Percentiles rank a stretch among this genome's conserved stretches.
phyloP scores from a whole-genome alignment of 75 land plant genomes.

The Adiantum capillusveneris region DNA sequence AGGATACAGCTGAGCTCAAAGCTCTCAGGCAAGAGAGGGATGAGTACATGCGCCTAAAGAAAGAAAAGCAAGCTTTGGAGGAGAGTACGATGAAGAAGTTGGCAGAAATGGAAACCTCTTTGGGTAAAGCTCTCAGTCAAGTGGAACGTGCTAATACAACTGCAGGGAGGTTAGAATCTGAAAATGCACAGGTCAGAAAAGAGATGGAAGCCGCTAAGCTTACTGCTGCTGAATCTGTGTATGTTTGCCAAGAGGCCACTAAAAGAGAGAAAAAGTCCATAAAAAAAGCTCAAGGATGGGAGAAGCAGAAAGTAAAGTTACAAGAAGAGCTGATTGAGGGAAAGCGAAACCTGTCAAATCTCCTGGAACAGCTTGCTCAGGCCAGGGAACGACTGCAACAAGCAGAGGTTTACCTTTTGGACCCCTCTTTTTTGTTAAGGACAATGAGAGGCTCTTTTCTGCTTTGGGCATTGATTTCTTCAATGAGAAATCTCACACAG shows the following conservation, averaged over 20 bases:
- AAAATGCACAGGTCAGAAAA: constrained; percentile 54
- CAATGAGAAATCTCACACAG: background rate
- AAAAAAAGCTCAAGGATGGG: constrained; percentile 75
- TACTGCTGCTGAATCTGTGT: constrained; percentile 66
- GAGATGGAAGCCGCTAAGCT: constrained; percentile 82
- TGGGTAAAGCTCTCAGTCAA: constrained; percentile 74
- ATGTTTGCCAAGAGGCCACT: constrained; percentile 54
- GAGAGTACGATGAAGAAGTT: constrained; percentile 85
- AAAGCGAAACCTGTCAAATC: constrained; percentile 38
- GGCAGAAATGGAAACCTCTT: constrained; percentile 75
- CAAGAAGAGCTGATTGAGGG: constrained; percentile 72
- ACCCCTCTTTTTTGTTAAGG: background rate
- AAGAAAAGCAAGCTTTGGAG: constrained; percentile 66
- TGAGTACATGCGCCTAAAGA: constrained; percentile 57
- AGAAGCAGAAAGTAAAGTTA: constrained; percentile 48
- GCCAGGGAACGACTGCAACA: constrained; percentile 53
- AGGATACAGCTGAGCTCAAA: constrained; percentile 84
- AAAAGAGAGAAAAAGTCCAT: constrained; percentile 58
- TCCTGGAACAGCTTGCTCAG: constrained; percentile 48
- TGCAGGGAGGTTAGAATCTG: constrained; percentile 51
- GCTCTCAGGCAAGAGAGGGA: constrained; percentile 71
- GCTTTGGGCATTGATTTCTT: background rate
- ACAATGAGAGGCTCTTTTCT: background rate
- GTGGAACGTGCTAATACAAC: constrained; percentile 66
- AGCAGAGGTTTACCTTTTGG: constrained; percentile 49